phyloP scores from a whole-genome alignment of 805 yeast genomes.

The Saccharomycopsis amapae region DNA sequence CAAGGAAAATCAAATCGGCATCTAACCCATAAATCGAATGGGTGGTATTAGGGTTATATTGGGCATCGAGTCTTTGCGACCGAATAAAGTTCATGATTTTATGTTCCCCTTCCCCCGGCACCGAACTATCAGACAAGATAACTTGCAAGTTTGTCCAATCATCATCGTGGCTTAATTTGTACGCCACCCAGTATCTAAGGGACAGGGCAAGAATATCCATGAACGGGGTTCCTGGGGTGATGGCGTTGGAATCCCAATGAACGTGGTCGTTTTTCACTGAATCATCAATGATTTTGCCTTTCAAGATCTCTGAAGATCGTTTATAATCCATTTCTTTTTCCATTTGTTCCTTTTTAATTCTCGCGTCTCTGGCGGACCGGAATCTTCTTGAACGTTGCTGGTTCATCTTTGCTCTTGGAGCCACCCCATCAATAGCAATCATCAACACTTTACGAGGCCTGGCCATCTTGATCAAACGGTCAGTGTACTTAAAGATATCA shows the following conservation, averaged over 20 bases:
- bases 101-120: constrained; percentile 99
- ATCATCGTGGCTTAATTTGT: constrained; percentile 80
- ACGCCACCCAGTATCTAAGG: constrained; percentile 86
- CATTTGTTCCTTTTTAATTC: constrained; percentile 64
- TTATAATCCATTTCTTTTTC: constrained; percentile 41
- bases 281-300: constrained; percentile 73
- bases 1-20: constrained; percentile 94
- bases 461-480: constrained; percentile 86
- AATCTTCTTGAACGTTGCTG: constrained; percentile 94
- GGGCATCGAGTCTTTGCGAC: constrained; percentile 78
- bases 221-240: constrained; percentile 98
- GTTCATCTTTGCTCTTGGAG: constrained; percentile 97
- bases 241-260: constrained; percentile 92
- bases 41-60: constrained; percentile 85
- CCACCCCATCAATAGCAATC: constrained; percentile 99
- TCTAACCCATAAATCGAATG: constrained; percentile 97
- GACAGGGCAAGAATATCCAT: constrained; percentile 86
- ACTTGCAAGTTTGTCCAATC: constrained; percentile 91
- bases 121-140: constrained; percentile 89
- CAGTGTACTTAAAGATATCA: constrained; percentile 88
- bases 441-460: constrained; percentile 86
- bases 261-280: constrained; percentile 54
- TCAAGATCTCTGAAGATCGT: constrained; percentile 35
- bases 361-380: constrained; percentile 85
- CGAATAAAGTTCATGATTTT: constrained; percentile 95